Base-by-base conservation (phyloP, 805 yeast genomes). In the Teunomyces gatunensis region DNA sequence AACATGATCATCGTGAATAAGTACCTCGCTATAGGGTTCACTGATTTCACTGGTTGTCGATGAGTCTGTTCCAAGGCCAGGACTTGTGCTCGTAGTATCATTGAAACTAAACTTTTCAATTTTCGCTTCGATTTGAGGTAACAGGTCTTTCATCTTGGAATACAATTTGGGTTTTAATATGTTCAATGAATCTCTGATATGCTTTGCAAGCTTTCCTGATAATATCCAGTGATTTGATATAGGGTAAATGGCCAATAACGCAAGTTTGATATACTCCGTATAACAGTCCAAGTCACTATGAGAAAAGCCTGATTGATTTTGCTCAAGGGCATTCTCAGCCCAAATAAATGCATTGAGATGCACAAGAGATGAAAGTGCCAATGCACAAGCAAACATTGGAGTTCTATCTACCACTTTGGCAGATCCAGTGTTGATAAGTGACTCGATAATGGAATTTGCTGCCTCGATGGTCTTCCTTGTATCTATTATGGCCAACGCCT, bases 401-500 rank as follows among this genome's bases (percentile, higher is more conserved):
- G 82, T 77, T 54, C 83, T 62, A 33, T 69, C 66, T 9, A 65
- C 45, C 0, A 78, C 68, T 36, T 68, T 61, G 1, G 74, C 59
- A 0, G 81, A 73, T 49, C 71, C 71, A 1, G 81, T 75, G 49
- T 78, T 81, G 9, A 78, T 66, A 6, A 78, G 59, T 1, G 75
- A 59, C 47, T 68, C 72, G 1, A 77, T 74, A 18, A 78, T 74
- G 15, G 77, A 63, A 34, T 77, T 75, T 2, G 83, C 83, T 18
- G 81, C 78, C 44, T 75, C 81, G 17, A 78, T 78, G 1, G 82
- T 77, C 52, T 77, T 77, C 52, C 80, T 65, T 0, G 83, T 78
- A 51, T 77, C 83, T 32, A 78, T 71, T 28, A 75, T 71, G 50
- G 77, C 75, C 45, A 74, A 62, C 1, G 80, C 67, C 49, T 71